These are phyloP conservation scores for Eragrostis curvula DNA, from an alignment of 176 grass and related monocot genomes.

Conservation along the genomic window DNA sequence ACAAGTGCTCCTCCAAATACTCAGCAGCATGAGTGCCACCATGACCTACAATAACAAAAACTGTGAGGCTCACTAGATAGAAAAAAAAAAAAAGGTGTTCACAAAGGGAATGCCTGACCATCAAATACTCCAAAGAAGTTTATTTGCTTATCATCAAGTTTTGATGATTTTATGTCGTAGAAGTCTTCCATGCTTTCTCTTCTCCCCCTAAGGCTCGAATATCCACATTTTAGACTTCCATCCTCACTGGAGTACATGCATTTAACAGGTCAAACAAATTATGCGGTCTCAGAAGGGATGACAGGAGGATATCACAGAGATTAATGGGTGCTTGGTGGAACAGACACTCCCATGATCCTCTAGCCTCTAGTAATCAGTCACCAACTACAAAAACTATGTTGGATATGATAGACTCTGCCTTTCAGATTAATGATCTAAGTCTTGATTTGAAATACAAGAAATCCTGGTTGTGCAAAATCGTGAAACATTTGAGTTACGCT, in stretches of 20 bases:
- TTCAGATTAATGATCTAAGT: neutral
- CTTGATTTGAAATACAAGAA: neutral
- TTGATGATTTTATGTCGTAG: slow-evolving; percentile 67
- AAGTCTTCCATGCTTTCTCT: slow-evolving; percentile 89
- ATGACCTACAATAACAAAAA: slow-evolving; percentile 68
- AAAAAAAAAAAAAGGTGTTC: slow-evolving; percentile 13
- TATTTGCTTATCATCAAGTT: slow-evolving; percentile 63
- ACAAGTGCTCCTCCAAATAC: slow-evolving; percentile 85
- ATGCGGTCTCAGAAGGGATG: neutral
- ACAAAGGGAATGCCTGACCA: slow-evolving; percentile 49
- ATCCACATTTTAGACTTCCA: slow-evolving; percentile 76
- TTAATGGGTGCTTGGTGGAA: neutral
- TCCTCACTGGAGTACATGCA: slow-evolving; percentile 62
- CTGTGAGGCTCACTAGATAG: slow-evolving; percentile 37
- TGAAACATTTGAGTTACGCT: neutral
- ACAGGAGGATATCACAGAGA: slow-evolving; percentile 17
- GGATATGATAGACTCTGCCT: neutral
- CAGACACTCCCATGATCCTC: neutral
- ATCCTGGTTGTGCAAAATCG: neutral
- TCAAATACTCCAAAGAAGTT: slow-evolving; percentile 89
- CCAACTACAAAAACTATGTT: neutral
- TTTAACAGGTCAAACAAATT: slow-evolving; percentile 23
- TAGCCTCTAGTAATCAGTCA: neutral
- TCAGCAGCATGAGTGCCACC: slow-evolving; percentile 76
- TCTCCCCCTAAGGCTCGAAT: slow-evolving; percentile 83